These are phyloP conservation scores for Phlyctochytrium arcticum DNA, from an alignment of 192 early-diverging fungal genomes.

Conservation along the genomic window DNA sequence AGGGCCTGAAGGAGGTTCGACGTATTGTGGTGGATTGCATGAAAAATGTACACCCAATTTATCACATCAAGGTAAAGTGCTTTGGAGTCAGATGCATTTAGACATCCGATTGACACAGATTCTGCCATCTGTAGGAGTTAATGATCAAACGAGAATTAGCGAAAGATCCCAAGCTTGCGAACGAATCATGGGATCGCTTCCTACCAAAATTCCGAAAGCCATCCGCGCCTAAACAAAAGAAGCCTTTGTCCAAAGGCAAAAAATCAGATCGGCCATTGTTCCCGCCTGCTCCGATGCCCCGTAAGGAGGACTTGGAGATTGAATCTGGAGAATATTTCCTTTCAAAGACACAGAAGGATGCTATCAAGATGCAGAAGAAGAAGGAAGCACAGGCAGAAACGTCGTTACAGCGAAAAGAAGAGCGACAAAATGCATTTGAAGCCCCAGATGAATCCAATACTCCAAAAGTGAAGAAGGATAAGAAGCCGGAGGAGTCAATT, in stretches of 20 bases:
- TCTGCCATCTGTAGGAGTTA: slow-evolving; percentile 61
- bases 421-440: slow-evolving; percentile 77
- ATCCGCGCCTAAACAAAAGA: slow-evolving; percentile 71
- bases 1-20: slow-evolving; percentile 82
- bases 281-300: slow-evolving; percentile 78
- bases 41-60: slow-evolving; percentile 98
- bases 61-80: slow-evolving; percentile 83
- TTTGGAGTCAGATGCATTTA: too few species aligned
- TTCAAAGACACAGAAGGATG: slow-evolving; percentile 33
- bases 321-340: slow-evolving; percentile 97
- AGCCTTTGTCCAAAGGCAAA: slow-evolving; percentile 48
- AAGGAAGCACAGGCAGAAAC: slow-evolving; percentile 69
- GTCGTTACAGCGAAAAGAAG: slow-evolving; percentile 59
- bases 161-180: slow-evolving; percentile 89
- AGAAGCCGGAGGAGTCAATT: slow-evolving; percentile 16
- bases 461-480: background rate
- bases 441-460: slow-evolving; percentile 62
- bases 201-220: slow-evolving; percentile 94
- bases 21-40: slow-evolving; percentile 95
- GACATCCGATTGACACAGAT: background rate
- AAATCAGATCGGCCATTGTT: slow-evolving; percentile 89
- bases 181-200: slow-evolving; percentile 97
- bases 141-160: slow-evolving; percentile 99
- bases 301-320: slow-evolving; percentile 88
- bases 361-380: slow-evolving; percentile 59